Conservation (phyloP, 192 early-diverging fungal species). For the Coemansia sp. region DNA sequence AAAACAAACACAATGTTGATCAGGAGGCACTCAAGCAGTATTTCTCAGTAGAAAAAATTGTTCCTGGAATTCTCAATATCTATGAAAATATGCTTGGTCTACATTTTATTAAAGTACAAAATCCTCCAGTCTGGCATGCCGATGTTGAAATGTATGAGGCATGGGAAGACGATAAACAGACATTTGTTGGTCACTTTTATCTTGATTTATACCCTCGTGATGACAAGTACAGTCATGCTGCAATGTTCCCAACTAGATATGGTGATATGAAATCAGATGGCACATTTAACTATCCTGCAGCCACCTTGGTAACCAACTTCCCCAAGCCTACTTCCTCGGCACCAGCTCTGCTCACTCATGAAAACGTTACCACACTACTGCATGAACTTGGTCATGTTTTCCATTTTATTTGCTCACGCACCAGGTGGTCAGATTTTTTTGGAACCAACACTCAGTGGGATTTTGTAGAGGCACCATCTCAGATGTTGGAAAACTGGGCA, state of each 20-base stretch:
- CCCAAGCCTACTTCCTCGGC: conserved; percentile 55
- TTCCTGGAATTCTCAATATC: conserved; percentile 60
- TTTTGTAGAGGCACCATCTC: conserved; percentile 79
- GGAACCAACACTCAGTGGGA: conserved; percentile 68
- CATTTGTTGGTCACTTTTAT: conserved; percentile 65
- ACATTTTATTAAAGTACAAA: conserved; percentile 59
- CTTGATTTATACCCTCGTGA: conserved; percentile 71
- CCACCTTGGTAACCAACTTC: conserved; percentile 62
- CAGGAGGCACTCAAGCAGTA: conserved; percentile 72
- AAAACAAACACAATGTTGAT: conserved; percentile 62
- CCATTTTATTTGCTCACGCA: conserved; percentile 62
- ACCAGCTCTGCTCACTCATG: conserved; percentile 70
- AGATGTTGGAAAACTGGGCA: conserved; percentile 79
- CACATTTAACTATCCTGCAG: conserved; percentile 53
- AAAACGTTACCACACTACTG: conserved; percentile 71
- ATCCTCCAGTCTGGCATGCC: conserved; percentile 64
- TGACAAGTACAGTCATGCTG: conserved; percentile 68
- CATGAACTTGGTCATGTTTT: conserved; percentile 77
- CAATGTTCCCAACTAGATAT: conserved; percentile 66
- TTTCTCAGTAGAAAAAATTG: conserved; percentile 59
- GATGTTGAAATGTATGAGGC: conserved; percentile 71
- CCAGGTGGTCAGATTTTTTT: conserved; percentile 64
- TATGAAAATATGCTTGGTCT: conserved; percentile 67
- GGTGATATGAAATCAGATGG: conserved; percentile 56
- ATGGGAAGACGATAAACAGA: conserved; percentile 57